Percentiles rank a stretch among this genome's conserved stretches.
Conservation (phyloP, 2,329 filamentous ascomycete species). For the Coniochaeta sp. region DNA sequence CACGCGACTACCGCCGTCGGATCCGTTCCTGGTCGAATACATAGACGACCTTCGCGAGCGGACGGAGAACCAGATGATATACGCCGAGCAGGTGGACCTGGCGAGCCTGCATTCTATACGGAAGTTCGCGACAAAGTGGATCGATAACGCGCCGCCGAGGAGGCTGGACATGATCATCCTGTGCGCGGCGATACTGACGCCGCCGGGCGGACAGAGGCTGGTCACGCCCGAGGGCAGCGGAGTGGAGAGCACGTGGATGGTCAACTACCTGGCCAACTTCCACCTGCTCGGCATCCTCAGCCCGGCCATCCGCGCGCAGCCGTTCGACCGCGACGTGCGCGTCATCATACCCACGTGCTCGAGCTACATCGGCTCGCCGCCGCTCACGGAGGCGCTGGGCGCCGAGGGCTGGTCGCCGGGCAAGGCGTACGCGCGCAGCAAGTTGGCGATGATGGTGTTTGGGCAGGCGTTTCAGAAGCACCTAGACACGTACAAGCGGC, state of each 20-base stretch:
- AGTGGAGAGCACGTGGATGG: conserved; percentile 82
- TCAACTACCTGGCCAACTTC: conserved; percentile 95
- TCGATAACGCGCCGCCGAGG: conserved; percentile 86
- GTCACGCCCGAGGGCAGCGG: conserved; percentile 60
- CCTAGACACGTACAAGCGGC: conserved; percentile 73
- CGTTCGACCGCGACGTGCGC: conserved; percentile 86
- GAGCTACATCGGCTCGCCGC: conserved; percentile 73
- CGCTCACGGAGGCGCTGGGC: conserved; percentile 47
- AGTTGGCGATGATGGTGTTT: conserved; percentile 83
- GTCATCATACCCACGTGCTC: conserved; percentile 83
- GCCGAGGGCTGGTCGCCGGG: conserved; percentile 46
- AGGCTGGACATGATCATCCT: conserved; percentile 86
- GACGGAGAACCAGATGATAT: conserved; percentile 81
- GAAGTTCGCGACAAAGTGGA: conserved; percentile 93
- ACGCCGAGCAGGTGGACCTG: conserved; percentile 91
- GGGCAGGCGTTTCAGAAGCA: conserved; percentile 90
- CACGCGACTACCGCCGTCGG: conserved; percentile 71
- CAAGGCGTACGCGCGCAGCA: conserved; percentile 56
- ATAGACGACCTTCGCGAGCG: conserved; percentile 76
- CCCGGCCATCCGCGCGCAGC: conserved; percentile 83
- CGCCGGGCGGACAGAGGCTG: conserved; percentile 51
- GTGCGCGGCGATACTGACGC: conserved; percentile 72
- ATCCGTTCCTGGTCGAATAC: conserved; percentile 87
- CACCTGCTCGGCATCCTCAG: conserved; percentile 87
- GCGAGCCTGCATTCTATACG: conserved; percentile 84